A percentile compares a stretch with the other conserved stretches of the same genome.
phyloP scores from a whole-genome alignment of 805 yeast species.

The Lipomyces orientalis region DNA sequence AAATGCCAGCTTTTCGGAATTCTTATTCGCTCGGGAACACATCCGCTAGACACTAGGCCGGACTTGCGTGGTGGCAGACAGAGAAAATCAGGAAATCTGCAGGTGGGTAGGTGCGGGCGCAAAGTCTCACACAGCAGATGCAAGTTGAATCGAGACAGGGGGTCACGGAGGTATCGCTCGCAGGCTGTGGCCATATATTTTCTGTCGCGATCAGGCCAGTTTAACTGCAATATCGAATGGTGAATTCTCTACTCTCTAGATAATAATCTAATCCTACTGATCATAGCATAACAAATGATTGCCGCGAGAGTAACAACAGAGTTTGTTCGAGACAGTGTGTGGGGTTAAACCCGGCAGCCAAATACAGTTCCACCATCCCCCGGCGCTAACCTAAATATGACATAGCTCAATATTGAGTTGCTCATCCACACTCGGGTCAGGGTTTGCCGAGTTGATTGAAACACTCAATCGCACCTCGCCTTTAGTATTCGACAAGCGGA shows the following conservation, averaged over 20 bases:
- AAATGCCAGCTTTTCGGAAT: constrained; percentile 35
- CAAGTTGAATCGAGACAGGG: constrained; percentile 21
- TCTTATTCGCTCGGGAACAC: not conserved
- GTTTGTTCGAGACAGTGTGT: not conserved
- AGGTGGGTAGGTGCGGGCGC: constrained; percentile 30
- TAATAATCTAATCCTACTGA: not conserved
- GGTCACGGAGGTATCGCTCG: constrained; percentile 13
- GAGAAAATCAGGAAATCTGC: constrained; percentile 27
- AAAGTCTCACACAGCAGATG: constrained; percentile 25
- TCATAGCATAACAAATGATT: too few relatives aligned
- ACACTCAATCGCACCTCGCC: not conserved
- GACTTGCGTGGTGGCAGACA: not conserved
- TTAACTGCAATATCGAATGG: not conserved
- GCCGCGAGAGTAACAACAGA: not conserved
- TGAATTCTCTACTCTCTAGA: not conserved
- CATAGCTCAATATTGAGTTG: not conserved
- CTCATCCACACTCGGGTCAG: not conserved
- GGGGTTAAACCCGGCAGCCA: not conserved
- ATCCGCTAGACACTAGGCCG: not conserved
- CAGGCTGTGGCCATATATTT: not conserved
- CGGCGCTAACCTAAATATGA: not conserved
- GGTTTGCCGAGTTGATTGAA: not conserved
- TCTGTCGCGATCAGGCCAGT: not conserved
- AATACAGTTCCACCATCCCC: not conserved
- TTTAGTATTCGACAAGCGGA: not conserved